Evolutionary conservation across 352 stramenopile species (phyloP), one percentile per base, ranked within the genome.

Genomic region (Globisporangium parvum): DNA sequence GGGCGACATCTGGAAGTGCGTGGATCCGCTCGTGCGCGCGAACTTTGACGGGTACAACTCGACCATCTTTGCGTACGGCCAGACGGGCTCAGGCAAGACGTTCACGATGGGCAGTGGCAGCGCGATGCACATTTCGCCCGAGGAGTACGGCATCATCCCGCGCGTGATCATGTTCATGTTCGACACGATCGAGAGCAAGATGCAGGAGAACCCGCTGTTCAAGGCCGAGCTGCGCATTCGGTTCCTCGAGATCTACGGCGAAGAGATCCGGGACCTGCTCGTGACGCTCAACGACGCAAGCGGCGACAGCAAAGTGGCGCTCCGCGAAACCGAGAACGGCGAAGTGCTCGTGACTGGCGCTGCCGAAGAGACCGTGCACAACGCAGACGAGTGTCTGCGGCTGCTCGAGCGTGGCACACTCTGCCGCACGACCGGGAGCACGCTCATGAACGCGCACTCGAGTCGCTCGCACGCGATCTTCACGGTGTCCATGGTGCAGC

Each of bases 171-270:
- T 64, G 53, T 75, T 84, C 66, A 90, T 96, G 65, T 96, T 96
- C 55, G 70, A 91, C 3, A 77, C 88, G 42, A 82, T 95, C 20
- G 74, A 86, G 9, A 47, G 48, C 53, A 88, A 88, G 60, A 76
- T 51, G 28, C 60, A 67, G 28, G 74, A 79, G 28, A 86, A 80
- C 8, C 60, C 73, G 28, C 74, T 78, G 53, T 93, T 88, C 63
- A 71, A 73, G 26, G 71, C 75, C 23, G 64, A 87, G 37, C 61
- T 95, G n/a, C 72, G 75, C 39, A 75, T 93, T 46, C 74, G 80
- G 20, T 98, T 98, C 67, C 65, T 97, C 1, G 91, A 97, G 67
- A 87, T 97, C 51, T 97, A 97, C 59, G 77, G 85, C 57, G 91
- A 97, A 60, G 84, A 96, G 53, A 93, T 97, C 45, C 78, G 70